phyloP scores from a whole-genome alignment of 2,329 filamentous ascomycete species.

The Macrophomina phaseolina region DNA sequence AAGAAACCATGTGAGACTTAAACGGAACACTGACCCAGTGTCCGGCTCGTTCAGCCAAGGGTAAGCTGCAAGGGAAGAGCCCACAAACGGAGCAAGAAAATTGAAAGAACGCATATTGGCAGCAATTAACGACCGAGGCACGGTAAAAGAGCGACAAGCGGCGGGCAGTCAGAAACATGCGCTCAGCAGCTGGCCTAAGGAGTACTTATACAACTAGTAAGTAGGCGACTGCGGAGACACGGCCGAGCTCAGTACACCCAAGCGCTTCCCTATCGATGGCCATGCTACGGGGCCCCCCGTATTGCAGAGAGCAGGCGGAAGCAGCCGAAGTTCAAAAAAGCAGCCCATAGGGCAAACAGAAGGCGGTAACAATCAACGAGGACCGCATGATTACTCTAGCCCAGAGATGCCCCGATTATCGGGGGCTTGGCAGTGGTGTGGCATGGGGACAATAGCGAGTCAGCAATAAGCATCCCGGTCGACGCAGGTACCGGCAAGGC shows the following conservation, averaged over 20 bases:
- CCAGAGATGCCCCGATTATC: slow-evolving; percentile 16
- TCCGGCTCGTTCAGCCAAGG: slow-evolving; percentile 44
- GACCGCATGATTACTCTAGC: not conserved
- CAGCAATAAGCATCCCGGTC: not conserved
- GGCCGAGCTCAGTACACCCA: not conserved
- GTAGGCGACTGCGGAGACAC: not conserved
- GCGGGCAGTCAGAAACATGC: not conserved
- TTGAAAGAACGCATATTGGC: slow-evolving; percentile 4
- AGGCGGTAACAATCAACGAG: not conserved
- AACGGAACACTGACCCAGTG: slow-evolving; percentile 33
- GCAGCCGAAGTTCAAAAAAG: not conserved
- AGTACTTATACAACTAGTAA: not conserved
- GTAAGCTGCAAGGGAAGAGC: slow-evolving; percentile 39
- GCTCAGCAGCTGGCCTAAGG: not conserved
- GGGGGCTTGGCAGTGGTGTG: slow-evolving; percentile 6
- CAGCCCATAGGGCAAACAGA: not conserved
- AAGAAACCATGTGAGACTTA: not conserved
- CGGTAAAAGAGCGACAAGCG: not conserved
- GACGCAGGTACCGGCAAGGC: slow-evolving; percentile 13
- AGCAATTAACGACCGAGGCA: slow-evolving; percentile 10
- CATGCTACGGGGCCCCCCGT: not conserved
- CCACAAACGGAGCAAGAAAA: not conserved
- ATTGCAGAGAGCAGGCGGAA: slow-evolving; percentile 7
- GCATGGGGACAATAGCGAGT: not conserved
- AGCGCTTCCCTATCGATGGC: not conserved